Base-by-base conservation (phyloP, 2,329 filamentous ascomycete genomes). In the Cladobotryum mycophilum region DNA sequence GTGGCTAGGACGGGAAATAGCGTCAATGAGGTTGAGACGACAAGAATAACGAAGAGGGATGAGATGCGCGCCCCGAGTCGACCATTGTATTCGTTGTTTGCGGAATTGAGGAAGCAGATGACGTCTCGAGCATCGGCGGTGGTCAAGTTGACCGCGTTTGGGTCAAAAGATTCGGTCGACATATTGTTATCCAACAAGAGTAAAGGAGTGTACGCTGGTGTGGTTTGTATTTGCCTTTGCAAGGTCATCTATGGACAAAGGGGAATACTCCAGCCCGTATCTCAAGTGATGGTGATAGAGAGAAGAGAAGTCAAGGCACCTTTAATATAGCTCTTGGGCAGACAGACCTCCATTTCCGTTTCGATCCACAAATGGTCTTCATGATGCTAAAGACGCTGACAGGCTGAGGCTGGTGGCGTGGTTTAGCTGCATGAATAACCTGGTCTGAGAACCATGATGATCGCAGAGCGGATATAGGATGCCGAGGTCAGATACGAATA, bases 11-110 rank as follows among this genome's bases (percentile, higher is more conserved):
- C 76, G 0, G 87, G 87, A 59, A 89, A 86, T 52, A 84, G 62
- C 5, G 85, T 82, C 33, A 82, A 80, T 61, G 72, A 59, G 0
- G 72, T 64, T 1, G 81, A 87, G 11, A 80, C 80, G 43, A 85
- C 61, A 40, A 89, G 68, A 56, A 91, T 88, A 56, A 90, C 86
- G 61, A 90, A 90, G 55, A 91, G 78, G 25, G 86, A 76, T 2
- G 84, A 87, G 58, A 91, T 76, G 11, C 87, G 81, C 36, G 84
- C 67, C 18, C 85, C 85, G 47, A 88, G 73, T 4, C 63, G 67
- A 18, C 79, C 79, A 56, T 81, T 68, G 57, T 81, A 82, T 17
- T 81, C 73, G 56, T 81, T 81, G 1, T 58, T 63, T 2, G 62
- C 64, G 3, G 59, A 51, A 11, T 68, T 63, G 15, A 81, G 58